Evolutionary conservation across 1,139 yeast genomes (phyloP), one percentile per base, ranked within the genome.

Genomic region (Magnusiomyces suaveolens): DNA sequence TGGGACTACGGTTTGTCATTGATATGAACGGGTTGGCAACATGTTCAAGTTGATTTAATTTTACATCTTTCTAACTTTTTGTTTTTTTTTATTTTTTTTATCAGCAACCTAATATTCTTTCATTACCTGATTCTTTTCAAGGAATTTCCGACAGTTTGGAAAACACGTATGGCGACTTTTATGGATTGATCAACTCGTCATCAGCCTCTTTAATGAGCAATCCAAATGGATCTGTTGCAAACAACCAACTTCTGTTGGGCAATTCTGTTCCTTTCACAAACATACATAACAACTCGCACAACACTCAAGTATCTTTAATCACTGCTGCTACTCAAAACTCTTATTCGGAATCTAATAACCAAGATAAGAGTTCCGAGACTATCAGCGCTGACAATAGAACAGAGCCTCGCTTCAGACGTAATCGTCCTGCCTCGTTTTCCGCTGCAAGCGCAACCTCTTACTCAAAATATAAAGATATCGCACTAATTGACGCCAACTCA

Each of bases 381-480:
- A 62, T 53, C 46, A 57, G 52, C 43, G 47, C 46, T 56, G 54
- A 44, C 52, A 48, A 41, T 54, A 52, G 12, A 60, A 6, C 6
- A 8, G 56, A 23, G 65, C 59, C 53, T 10, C 60, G 43, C 23
- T 47, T 53, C 2, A 25, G 47, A 25, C 43, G 67, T 33, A 60
- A 63, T 51, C 70, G 95, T 44, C 92, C 85, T 64, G 84, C 86
- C 33, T 87, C 96, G 1, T 89, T 87, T 65, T 82, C 89, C 3
- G 96, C 96, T 0, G 81, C 88, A 1, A 79, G 87, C 14, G 81
- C 88, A 0, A 71, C 78, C 14, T 81, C 94, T 0, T 88, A 88
- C 64, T 77, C 87, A 1, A 79, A 78, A 48, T 67, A 71, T 48
- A 75, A 75, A 59, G 83, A 80, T 43, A 57, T 60, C 32, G 66